Evolutionary conservation across 192 early-diverging fungal genomes (phyloP).

Genomic region (Coemansia sp.): DNA sequence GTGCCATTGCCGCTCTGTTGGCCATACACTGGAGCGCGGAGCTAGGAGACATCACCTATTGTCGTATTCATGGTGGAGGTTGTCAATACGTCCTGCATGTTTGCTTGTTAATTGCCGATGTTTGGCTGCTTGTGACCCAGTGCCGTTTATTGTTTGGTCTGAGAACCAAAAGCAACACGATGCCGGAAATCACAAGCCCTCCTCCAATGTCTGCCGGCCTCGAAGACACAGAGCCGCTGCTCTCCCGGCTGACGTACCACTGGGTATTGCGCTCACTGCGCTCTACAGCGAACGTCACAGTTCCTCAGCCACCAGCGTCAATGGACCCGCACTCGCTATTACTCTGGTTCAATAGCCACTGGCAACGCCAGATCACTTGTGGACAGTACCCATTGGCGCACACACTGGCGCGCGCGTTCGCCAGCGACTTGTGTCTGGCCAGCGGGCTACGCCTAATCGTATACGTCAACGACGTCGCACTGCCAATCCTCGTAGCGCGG

Average conservation of each 20-base stretch:
- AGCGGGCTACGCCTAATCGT: constrained; percentile 32
- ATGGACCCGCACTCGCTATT: constrained; percentile 6
- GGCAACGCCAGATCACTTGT: constrained; percentile 9
- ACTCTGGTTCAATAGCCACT: constrained; percentile 5
- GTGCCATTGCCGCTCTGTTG: not conserved
- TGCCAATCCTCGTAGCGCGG: constrained; percentile 25
- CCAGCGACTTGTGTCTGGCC: constrained; percentile 14
- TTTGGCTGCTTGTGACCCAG: constrained; percentile 1
- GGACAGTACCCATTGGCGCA: constrained; percentile 10
- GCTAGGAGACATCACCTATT: not conserved
- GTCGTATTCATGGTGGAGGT: not conserved
- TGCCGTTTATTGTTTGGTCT: not conserved
- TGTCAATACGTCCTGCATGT: not conserved
- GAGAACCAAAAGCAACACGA: not conserved
- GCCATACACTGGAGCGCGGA: not conserved
- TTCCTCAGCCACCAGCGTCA: constrained; percentile 1
- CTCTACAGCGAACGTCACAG: not conserved
- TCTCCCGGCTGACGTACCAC: constrained; percentile 39
- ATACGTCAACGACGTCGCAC: constrained; percentile 12
- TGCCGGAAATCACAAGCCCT: not conserved
- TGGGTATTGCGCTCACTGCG: constrained; percentile 31
- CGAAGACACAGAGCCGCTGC: not conserved
- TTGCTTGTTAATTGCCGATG: not conserved
- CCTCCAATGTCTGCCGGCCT: not conserved
- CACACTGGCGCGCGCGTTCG: constrained; percentile 23